Evolutionary conservation across 768 basidiomycete genomes (phyloP), one percentile per base, ranked within the genome.

Genomic region (Coprinopsis sp.): DNA sequence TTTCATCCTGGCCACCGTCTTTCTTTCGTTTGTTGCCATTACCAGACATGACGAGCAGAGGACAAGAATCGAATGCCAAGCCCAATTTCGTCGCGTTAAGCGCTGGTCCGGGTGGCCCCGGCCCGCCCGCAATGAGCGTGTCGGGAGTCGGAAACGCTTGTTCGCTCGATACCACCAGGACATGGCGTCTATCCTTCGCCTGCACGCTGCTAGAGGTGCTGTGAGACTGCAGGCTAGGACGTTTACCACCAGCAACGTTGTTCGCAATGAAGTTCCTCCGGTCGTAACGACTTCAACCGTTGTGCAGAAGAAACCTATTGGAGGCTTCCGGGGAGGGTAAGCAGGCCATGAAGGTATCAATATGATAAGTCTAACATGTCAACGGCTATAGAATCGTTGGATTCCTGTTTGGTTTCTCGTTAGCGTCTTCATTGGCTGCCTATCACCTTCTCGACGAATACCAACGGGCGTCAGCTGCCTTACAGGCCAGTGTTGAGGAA

Each of bases 361-460:
- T 12, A 13, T 22, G n/a, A 21, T 19, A 10, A 24, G 5, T 25
- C 31, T 33, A n/a, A 46, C 38, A 45, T 38, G 53, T 30, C 48
- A 31, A 37, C 50, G 41, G 25, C 43, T 18, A 14, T 54, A 91
- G 89, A 39, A 79, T 91, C 45, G 76, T 91, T 33, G 90, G 90
- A 0, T 91, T 92, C 61, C 63, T 96, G 28, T 81, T 93, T 54
- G 93, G 91, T 1, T 94, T 95, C 70, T 92, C 92, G 4, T 65
- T 93, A 28, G 91, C 91, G 1, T 90, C 91, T 1, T 84, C 87
- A 0, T 79, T 83, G 56, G 89, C 91, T 33, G 84, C 91, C 22
- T 95, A 92, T 63, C 81, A 89, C 61, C 73, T 96, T 16, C 67
- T 94, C 37, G 91, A 95, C 52, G 93, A 95, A 68, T 92, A 93